Evolutionary conservation across 768 basidiomycete genomes (phyloP).

Genomic region (Russula brevipes): DNA sequence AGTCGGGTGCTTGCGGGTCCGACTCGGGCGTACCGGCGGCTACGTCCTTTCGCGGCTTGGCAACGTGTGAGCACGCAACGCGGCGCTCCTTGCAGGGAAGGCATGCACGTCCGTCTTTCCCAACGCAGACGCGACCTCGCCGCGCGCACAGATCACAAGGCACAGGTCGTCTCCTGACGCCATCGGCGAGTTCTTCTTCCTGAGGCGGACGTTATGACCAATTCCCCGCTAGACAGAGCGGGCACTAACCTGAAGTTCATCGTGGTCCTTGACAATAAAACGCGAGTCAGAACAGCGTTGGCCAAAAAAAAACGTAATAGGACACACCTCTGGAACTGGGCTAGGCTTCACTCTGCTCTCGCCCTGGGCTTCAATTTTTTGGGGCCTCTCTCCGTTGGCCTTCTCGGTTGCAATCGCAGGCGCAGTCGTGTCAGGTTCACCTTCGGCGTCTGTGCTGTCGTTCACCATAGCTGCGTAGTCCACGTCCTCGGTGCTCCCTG

Average conservation of each 20-base stretch:
- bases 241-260: slow-evolving; percentile 20
- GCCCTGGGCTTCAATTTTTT: neutral
- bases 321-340: slow-evolving; percentile 18
- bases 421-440: slow-evolving; percentile 19
- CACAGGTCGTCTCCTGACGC: slow-evolving; percentile 18
- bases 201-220: neutral
- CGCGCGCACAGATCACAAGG: slow-evolving; percentile 17
- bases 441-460: slow-evolving; percentile 21
- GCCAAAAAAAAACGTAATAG: neutral
- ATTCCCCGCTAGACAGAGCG: neutral
- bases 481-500: slow-evolving; percentile 10
- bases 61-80: slow-evolving; percentile 23
- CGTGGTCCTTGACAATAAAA: slow-evolving; percentile 9
- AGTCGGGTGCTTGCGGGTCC: slow-evolving; percentile 8
- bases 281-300: neutral
- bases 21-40: slow-evolving; percentile 18
- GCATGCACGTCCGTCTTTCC: slow-evolving; percentile 22
- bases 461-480: slow-evolving; percentile 13
- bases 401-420: slow-evolving; percentile 7
- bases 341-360: slow-evolving; percentile 12
- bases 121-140: slow-evolving; percentile 17
- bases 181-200: slow-evolving; percentile 22
- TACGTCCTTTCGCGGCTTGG: slow-evolving; percentile 21
- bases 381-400: slow-evolving; percentile 8
- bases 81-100: slow-evolving; percentile 24